These are phyloP conservation scores for Paramarasmius palmivorus DNA, from an alignment of 1,284 basidiomycete species.

Conservation along the genomic window DNA sequence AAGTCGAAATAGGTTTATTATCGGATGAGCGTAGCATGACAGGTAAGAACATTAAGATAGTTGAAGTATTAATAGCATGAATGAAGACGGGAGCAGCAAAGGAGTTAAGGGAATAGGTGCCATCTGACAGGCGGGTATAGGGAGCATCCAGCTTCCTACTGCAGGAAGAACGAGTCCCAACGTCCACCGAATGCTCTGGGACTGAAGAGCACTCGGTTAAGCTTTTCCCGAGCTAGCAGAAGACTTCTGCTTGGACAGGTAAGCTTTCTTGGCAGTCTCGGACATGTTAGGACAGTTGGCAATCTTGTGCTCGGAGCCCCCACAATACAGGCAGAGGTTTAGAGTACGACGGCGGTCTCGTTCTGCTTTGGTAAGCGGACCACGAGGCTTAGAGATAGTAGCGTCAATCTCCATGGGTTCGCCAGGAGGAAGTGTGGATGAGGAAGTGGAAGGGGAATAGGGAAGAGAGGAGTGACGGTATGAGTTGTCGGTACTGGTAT, in stretches of 20 bases:
- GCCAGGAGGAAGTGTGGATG: background rate
- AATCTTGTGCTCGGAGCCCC: no score
- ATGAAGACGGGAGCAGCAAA: constrained; percentile 6
- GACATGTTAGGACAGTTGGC: no score
- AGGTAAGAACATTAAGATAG: constrained; percentile 30
- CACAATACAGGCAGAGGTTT: background rate
- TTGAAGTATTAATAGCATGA: constrained; percentile 12
- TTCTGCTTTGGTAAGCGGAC: background rate
- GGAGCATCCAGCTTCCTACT: no score
- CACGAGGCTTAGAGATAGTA: background rate
- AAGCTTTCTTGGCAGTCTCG: no score
- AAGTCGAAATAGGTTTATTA: constrained; percentile 22
- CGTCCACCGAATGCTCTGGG: constrained; percentile 9
- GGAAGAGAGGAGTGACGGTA: no score
- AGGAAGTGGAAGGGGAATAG: background rate
- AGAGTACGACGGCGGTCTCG: background rate
- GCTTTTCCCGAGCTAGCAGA: constrained; percentile 13
- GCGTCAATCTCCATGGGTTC: background rate
- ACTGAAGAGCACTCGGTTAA: constrained; percentile 6
- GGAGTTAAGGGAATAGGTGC: background rate
- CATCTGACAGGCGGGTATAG: background rate
- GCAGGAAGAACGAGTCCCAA: background rate
- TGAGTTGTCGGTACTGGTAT: no score
- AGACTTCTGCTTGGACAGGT: no score
- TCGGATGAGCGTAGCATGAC: constrained; percentile 17